Evolutionary conservation across 2,329 filamentous ascomycete species (phyloP).

Genomic region (Nemania diffusa): DNA sequence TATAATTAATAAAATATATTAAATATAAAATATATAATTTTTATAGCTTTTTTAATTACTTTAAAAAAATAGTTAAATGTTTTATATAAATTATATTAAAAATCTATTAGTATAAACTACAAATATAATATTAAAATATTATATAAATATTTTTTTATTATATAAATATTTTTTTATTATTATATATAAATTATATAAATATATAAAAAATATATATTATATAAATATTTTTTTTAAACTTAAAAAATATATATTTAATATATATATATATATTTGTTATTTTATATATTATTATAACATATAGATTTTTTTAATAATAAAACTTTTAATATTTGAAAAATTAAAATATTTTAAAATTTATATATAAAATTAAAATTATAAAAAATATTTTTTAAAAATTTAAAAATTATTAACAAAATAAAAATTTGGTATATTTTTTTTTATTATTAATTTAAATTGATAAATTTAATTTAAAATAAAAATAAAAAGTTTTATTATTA

Average conservation of each 20-base stretch:
- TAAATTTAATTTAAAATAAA: neutral
- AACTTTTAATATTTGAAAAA: neutral
- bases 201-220: neutral
- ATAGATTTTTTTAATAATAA: neutral
- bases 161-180: neutral
- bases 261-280: too few relatives aligned
- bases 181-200: neutral
- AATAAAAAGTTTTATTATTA: constrained; percentile 1
- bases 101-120: neutral
- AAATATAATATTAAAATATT: neutral
- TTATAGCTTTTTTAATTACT: neutral
- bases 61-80: too few relatives aligned
- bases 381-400: constrained; percentile 2
- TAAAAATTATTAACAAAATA: constrained; percentile 2
- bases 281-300: too few relatives aligned
- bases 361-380: constrained; percentile 3
- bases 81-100: neutral
- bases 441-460: neutral
- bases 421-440: neutral
- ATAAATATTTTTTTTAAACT: too few relatives aligned
- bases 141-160: neutral
- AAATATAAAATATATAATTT: neutral
- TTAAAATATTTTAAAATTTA: neutral
- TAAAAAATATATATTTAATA: too few relatives aligned
- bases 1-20: neutral